These are phyloP conservation scores for Chlorella sorokiniana DNA, from an alignment of 139 green algal species.

Conservation along the genomic window DNA sequence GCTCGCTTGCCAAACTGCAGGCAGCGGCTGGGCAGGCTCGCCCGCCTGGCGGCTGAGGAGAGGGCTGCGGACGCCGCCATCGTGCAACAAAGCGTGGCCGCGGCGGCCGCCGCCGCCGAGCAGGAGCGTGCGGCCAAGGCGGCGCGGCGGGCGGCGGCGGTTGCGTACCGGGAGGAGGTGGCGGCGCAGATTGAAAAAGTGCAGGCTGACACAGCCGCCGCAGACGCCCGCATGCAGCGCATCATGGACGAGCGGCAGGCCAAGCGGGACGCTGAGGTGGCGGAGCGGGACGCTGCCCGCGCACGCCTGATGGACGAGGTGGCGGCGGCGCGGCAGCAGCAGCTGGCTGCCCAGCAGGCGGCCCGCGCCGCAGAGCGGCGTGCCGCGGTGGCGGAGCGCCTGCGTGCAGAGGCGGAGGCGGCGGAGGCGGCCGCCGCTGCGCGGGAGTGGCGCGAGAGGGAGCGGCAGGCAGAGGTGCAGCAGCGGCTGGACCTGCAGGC, in stretches of 20 bases:
- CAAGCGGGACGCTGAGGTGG: slow-evolving; percentile 31
- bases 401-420: slow-evolving; percentile 15
- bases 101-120: not conserved
- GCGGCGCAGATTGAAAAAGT: slow-evolving; percentile 17
- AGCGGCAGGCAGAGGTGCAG: slow-evolving; percentile 27
- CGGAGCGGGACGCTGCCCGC: slow-evolving; percentile 24
- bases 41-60: not conserved
- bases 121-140: not conserved
- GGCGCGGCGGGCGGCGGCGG: not conserved
- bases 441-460: slow-evolving; percentile 10
- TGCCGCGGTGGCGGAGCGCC: slow-evolving; percentile 12
- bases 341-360: slow-evolving; percentile 35
- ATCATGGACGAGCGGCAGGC: slow-evolving; percentile 20
- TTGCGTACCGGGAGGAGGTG: slow-evolving; percentile 14
- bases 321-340: slow-evolving; percentile 5
- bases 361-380: not conserved
- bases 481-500: slow-evolving; percentile 46
- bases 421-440: slow-evolving; percentile 2
- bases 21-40: slow-evolving; percentile 17
- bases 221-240: slow-evolving; percentile 26
- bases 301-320: slow-evolving; percentile 34
- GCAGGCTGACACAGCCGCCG: slow-evolving; percentile 11
- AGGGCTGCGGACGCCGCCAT: not conserved
- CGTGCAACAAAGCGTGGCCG: slow-evolving; percentile 7
- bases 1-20: slow-evolving; percentile 15